Percentiles rank a stretch among this genome's conserved stretches.
These are phyloP conservation scores for Colletotrichum euphorbiae DNA, from an alignment of 2,329 filamentous ascomycete species.

Conservation along the genomic window DNA sequence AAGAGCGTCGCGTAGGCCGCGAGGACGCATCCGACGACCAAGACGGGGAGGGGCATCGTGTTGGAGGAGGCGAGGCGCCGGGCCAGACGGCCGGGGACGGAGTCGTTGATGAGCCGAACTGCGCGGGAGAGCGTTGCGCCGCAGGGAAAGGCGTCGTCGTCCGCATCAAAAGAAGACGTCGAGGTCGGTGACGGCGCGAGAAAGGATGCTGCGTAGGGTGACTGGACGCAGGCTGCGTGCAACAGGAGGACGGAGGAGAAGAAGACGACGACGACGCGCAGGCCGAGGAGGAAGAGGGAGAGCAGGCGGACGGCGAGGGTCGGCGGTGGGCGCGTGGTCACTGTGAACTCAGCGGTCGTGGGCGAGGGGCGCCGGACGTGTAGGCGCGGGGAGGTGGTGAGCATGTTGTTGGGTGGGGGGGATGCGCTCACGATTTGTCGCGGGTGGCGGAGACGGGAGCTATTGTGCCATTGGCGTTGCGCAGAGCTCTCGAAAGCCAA, in stretches of 20 bases:
- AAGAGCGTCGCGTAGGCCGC: constrained; percentile 59
- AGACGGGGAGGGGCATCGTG: constrained; percentile 52
- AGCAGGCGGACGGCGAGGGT: constrained; percentile 61
- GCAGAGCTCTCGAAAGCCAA: background rate
- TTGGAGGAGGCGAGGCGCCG: constrained; percentile 45
- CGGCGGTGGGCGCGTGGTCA: constrained; percentile 78
- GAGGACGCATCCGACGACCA: constrained; percentile 51
- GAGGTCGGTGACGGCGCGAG: constrained; percentile 32
- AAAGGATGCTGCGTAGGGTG: constrained; percentile 44
- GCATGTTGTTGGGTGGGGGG: constrained; percentile 65
- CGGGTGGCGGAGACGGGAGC: too few species aligned
- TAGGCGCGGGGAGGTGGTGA: constrained; percentile 70
- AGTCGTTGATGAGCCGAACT: constrained; percentile 45
- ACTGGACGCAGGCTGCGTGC: constrained; percentile 59
- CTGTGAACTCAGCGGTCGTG: constrained; percentile 91
- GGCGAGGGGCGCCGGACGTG: constrained; percentile 78
- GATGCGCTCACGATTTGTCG: background rate
- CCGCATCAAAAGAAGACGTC: constrained; percentile 1
- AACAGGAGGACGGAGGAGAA: constrained; percentile 56
- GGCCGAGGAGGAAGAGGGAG: constrained; percentile 55
- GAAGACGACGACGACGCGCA: constrained; percentile 55
- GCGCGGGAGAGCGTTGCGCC: constrained; percentile 44
- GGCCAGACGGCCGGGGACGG: constrained; percentile 49
- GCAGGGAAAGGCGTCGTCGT: constrained; percentile 29
- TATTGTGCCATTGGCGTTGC: constrained; percentile 16